phyloP scores from a whole-genome alignment of 352 stramenopile genomes.

The Globisporangium lucens region DNA sequence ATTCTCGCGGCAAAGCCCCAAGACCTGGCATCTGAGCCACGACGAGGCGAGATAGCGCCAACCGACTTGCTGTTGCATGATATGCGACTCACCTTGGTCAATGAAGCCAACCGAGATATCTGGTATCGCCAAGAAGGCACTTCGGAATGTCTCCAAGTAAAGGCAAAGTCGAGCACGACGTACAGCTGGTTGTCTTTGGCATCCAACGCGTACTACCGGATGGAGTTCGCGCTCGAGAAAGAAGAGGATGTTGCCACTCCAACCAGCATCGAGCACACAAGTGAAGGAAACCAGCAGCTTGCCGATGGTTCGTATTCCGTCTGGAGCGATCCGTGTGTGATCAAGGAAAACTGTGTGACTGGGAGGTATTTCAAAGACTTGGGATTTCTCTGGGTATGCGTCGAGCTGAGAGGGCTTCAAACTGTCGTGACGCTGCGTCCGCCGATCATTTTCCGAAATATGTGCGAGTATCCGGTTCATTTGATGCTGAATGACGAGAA shows the following conservation, averaged over 20 bases:
- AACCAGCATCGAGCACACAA: neutral
- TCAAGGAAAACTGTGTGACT: constrained; percentile 58
- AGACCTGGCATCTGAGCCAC: neutral
- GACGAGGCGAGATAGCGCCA: neutral
- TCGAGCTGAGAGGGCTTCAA: constrained; percentile 53
- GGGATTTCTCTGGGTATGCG: constrained; percentile 70
- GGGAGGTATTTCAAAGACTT: constrained; percentile 44
- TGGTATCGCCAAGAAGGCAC: constrained; percentile 73
- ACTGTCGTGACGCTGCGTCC: constrained; percentile 57
- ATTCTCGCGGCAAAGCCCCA: constrained; percentile 24
- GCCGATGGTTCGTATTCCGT: constrained; percentile 9
- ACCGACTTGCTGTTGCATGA: constrained; percentile 33
- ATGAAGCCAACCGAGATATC: constrained; percentile 35
- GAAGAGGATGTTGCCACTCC: neutral
- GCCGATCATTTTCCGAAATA: constrained; percentile 42
- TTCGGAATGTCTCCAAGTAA: constrained; percentile 44
- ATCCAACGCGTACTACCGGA: constrained; percentile 41
- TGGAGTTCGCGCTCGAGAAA: constrained; percentile 51
- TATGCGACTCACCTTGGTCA: constrained; percentile 62
- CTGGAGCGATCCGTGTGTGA: constrained; percentile 67
- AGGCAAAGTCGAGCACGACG: constrained; percentile 22
- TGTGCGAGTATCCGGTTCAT: constrained; percentile 34
- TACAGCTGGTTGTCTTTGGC: constrained; percentile 77
- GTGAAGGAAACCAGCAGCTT: neutral
- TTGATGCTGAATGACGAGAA: constrained; percentile 33